Evolutionary conservation across 1,284 basidiomycete species (phyloP).

Genomic region (Ustilago esculenta): DNA sequence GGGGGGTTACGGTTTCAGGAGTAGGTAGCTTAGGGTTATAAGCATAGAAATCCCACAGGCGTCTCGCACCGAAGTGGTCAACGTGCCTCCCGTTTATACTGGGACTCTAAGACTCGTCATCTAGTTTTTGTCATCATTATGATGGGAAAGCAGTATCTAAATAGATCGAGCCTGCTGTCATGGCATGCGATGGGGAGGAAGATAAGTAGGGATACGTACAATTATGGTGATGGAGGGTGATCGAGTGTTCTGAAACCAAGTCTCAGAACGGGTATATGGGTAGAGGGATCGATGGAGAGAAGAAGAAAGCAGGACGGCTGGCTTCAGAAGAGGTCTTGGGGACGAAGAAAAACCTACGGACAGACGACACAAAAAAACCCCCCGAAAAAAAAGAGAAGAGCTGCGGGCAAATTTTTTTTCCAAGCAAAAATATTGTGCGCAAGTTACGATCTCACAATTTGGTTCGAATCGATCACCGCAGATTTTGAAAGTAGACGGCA

Average conservation of each 20-base stretch:
- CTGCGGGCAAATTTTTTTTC: constrained; percentile 21
- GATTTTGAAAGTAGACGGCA: background rate
- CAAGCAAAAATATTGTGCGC: background rate
- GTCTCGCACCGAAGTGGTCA: constrained; percentile 29
- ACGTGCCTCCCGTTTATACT: constrained; percentile 44
- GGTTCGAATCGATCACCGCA: constrained; percentile 20
- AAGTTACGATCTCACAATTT: constrained; percentile 8
- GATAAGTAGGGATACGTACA: constrained; percentile 15
- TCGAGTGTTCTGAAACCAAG: constrained; percentile 45
- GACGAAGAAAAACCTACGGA: constrained; percentile 1
- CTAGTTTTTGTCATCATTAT: constrained; percentile 58
- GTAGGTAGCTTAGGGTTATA: constrained; percentile 61
- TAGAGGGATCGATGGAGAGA: constrained; percentile 37
- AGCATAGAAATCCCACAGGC: constrained; percentile 51
- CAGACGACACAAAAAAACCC: constrained; percentile 7
- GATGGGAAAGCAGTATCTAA: background rate
- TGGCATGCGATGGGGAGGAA: background rate
- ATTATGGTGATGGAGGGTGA: constrained; percentile 13
- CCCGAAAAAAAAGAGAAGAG: background rate
- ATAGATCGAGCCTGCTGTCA: background rate
- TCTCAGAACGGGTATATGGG: constrained; percentile 48
- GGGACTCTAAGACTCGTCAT: constrained; percentile 63
- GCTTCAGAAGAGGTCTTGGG: background rate
- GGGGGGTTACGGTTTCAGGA: constrained; percentile 36
- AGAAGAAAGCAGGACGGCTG: constrained; percentile 4